Evolutionary conservation across 1,284 basidiomycete genomes (phyloP), one percentile per base, ranked within the genome.

Genomic region (Sanghuangporus sanghuang): DNA sequence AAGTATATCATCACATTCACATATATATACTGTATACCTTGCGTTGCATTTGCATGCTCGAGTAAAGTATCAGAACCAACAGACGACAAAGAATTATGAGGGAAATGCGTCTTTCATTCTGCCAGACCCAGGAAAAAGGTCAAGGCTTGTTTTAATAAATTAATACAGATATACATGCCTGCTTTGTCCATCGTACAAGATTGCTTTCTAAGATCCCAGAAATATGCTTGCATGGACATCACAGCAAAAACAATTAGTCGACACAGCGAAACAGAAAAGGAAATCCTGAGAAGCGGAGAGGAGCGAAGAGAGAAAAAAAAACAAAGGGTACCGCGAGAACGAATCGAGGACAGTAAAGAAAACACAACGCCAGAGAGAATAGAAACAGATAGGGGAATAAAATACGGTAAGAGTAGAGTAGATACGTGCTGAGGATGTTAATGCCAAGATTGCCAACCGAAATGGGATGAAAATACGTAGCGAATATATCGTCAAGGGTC

Each of bases 181-280:
- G 16, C 6, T n/a, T 46, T 46, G 32, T 27, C 50, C 50, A 52
- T 52, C 23, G 23, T 52, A 52, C 32, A 23, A 7, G 32, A 52
- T 52, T 52, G 50, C 50, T 27, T 9, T 52, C 32, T 52, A 52
- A 27, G 23, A 52, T 23, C 21, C 40, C n/a, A 44, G 18, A 44
- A 52, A 23, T 23, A 52, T 52, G 27, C 50, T 52, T 52, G 32
- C 50, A 56, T 58, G 16, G 64, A 59, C 54, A 57, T 48, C 54
- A 63, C 52, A 35, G 27, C n/a, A 21, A 42, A 53, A 55, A 44
- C 53, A 50, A 46, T 35, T 49, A 27, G 21, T 52, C 49, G 16
- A 42, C 40, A 44, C 39, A 32, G 40, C 1, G 21, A 46, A n/a
- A n/a, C 16, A 14, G 16, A 14, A 46, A 46, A 46, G 9, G 2